phyloP scores from a whole-genome alignment of 1,284 basidiomycete genomes.

The Malassezia caprae region DNA sequence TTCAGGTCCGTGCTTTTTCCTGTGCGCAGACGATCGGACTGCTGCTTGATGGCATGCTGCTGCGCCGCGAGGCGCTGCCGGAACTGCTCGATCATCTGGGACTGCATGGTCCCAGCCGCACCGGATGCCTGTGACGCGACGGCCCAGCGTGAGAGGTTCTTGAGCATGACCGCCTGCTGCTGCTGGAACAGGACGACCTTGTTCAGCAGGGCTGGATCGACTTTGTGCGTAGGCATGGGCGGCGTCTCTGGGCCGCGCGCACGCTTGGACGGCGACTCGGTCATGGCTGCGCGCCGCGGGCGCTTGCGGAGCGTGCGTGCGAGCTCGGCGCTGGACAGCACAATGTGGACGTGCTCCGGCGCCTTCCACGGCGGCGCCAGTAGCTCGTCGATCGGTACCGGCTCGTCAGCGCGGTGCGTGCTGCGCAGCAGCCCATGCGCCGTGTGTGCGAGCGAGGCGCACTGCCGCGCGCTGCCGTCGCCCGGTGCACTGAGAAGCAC shows the following conservation, averaged over 20 bases:
- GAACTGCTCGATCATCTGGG: conserved; percentile 26
- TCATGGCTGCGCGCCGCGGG: not conserved
- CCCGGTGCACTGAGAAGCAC: not conserved
- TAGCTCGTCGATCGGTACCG: not conserved
- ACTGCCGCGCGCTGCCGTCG: not conserved
- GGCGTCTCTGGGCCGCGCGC: conserved; percentile 23
- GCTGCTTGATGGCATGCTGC: conserved; percentile 27
- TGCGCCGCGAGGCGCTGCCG: conserved; percentile 25
- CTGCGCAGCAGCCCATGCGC: conserved; percentile 3
- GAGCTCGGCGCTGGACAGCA: not conserved
- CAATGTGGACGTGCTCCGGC: not conserved
- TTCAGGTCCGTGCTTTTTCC: conserved; percentile 26
- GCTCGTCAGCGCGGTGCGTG: not conserved
- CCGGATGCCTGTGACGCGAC: conserved; percentile 14
- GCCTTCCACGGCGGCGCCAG: not conserved
- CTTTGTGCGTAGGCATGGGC: conserved; percentile 10
- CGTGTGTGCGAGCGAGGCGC: not conserved
- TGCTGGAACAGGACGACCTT: conserved; percentile 31
- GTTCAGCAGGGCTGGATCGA: conserved; percentile 22
- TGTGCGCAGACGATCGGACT: conserved; percentile 22
- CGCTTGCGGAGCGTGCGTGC: conserved; percentile 1
- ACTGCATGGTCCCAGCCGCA: conserved; percentile 18
- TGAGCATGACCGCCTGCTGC: conserved; percentile 35
- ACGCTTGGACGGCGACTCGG: conserved; percentile 19
- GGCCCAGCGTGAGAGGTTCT: conserved; percentile 25